A percentile compares a stretch with the other conserved stretches of the same genome.
These are phyloP conservation scores for Tolypocladium tundrense DNA, from an alignment of 2,329 filamentous ascomycete species.

Conservation along the genomic window DNA sequence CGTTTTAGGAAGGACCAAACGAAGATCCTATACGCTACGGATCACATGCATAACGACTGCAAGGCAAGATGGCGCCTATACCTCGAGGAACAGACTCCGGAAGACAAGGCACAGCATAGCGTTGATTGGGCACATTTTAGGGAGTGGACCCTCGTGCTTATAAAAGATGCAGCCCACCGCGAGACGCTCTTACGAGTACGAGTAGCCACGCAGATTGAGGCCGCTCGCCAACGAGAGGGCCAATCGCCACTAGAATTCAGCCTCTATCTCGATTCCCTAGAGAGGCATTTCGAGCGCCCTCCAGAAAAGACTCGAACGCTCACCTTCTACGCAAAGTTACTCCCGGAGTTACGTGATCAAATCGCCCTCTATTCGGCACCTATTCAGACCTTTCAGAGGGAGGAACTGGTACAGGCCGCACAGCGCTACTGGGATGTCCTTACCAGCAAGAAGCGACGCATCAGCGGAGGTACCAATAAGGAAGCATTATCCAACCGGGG, in stretches of 20 bases:
- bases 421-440: no score
- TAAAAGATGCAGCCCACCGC: not conserved
- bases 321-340: not conserved
- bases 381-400: no score
- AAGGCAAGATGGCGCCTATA: not conserved
- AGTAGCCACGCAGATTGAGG: not conserved
- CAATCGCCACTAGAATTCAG: not conserved
- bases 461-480: not conserved
- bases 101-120: not conserved
- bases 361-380: no score
- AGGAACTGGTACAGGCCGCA: no score
- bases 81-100: not conserved
- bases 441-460: no score
- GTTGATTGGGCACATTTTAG: not conserved
- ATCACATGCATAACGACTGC: not conserved
- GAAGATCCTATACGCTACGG: not conserved
- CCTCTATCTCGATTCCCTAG: not conserved
- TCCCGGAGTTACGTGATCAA: not conserved
- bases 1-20: not conserved
- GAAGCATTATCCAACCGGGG: not conserved
- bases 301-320: not conserved
- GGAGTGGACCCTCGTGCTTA: not conserved
- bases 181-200: no score
- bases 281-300: not conserved
- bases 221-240: not conserved